Evolutionary conservation across 805 yeast genomes (phyloP).

Genomic region (Metschnikowia continentalis): DNA sequence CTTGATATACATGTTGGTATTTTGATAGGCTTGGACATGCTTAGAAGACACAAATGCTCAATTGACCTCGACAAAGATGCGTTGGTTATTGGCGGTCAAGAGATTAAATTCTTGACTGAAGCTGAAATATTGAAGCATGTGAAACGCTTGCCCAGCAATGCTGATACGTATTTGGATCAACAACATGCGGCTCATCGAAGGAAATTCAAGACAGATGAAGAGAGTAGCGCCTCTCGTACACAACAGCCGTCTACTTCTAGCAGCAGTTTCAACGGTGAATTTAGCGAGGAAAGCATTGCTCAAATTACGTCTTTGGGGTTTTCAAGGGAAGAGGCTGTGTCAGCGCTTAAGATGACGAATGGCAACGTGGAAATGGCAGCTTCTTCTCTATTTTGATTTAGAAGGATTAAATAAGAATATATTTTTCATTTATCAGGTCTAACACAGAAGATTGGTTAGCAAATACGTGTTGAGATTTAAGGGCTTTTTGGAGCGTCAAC

Average conservation of each 20-base stretch:
- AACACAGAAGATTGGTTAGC: background rate
- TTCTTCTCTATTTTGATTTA: slow-evolving; percentile 52
- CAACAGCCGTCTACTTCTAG: background rate
- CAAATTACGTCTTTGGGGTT: slow-evolving; percentile 67
- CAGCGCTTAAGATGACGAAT: slow-evolving; percentile 59
- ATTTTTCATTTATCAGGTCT: background rate
- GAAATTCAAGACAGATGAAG: background rate
- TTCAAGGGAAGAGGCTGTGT: slow-evolving; percentile 53
- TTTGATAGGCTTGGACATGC: slow-evolving; percentile 85
- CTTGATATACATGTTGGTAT: slow-evolving; percentile 71
- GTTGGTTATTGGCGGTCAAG: slow-evolving; percentile 67
- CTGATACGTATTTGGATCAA: background rate
- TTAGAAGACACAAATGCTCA: slow-evolving; percentile 79
- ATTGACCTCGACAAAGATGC: slow-evolving; percentile 68
- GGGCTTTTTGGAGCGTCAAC: background rate
- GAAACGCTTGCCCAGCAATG: background rate
- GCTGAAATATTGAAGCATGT: slow-evolving; percentile 51
- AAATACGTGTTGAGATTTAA: background rate
- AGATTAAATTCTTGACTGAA: slow-evolving; percentile 69
- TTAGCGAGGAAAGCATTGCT: slow-evolving; percentile 13
- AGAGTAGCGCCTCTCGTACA: background rate
- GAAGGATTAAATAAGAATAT: background rate
- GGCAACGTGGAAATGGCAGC: slow-evolving; percentile 90
- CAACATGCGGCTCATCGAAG: background rate
- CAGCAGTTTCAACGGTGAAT: background rate